Percentiles rank a stretch among this genome's conserved stretches.
Evolutionary conservation across 2,329 filamentous ascomycete genomes (phyloP).

Genomic region (Coniochaeta sp.): DNA sequence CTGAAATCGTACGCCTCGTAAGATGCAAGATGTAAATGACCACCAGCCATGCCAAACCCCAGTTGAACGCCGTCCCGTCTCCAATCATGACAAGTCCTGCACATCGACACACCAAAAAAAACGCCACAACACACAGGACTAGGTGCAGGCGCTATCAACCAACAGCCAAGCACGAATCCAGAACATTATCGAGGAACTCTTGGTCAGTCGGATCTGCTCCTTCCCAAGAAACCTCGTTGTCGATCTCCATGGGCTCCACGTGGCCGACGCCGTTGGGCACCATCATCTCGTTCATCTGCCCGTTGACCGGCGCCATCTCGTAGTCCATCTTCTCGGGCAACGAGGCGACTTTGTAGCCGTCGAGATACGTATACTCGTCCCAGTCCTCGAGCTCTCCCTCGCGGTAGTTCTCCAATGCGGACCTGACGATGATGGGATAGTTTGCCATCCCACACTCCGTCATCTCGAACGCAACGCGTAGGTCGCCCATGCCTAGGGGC

Average conservation of each 20-base stretch:
- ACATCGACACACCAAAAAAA: not conserved
- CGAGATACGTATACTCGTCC: conserved; percentile 50
- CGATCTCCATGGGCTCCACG: conserved; percentile 52
- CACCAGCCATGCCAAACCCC: not conserved
- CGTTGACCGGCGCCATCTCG: conserved; percentile 24
- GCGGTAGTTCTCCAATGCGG: conserved; percentile 62
- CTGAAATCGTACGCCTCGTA: not conserved
- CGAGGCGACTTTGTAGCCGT: conserved; percentile 23
- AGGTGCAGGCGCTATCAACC: conserved; percentile 16
- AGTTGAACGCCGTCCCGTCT: not conserved
- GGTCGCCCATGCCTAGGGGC: conserved; percentile 68
- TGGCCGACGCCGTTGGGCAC: conserved; percentile 38
- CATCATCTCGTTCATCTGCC: conserved; percentile 26
- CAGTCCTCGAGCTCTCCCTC: conserved; percentile 70
- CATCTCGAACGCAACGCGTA: conserved; percentile 68
- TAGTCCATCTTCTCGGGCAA: conserved; percentile 19
- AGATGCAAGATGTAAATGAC: conserved; percentile 7
- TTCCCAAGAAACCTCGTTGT: conserved; percentile 56
- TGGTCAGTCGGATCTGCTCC: conserved; percentile 47
- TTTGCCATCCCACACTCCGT: conserved; percentile 69
- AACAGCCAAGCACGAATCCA: conserved; percentile 49
- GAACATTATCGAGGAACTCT: conserved; percentile 44
- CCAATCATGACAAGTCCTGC: conserved; percentile 1
- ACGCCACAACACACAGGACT: not conserved
- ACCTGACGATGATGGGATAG: conserved; percentile 67